Base-by-base conservation (phyloP, 805 yeast genomes). In the Maudiozyma turicensis region DNA sequence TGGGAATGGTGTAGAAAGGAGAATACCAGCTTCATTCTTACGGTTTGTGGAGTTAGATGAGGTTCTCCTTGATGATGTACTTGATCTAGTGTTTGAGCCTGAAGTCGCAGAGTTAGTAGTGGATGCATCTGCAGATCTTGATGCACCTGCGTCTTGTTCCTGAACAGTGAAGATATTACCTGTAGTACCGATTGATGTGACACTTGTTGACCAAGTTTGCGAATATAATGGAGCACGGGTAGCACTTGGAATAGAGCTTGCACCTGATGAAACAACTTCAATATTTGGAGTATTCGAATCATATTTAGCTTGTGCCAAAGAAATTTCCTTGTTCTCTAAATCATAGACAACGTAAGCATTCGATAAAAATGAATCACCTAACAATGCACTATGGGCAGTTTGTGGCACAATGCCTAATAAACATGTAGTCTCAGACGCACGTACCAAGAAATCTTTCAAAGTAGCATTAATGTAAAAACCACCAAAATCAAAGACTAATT, bases 321-420 rank as follows among this genome's bases (percentile, higher is more conserved):
- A 77, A 40, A 84, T 69, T 57, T 77, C 71, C 40, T 64, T 65
- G 58, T 75, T 75, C 34, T 80, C 86, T 47, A 81, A 65, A 60
- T 84, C 84, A 62, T 76, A 81, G n/a, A 81, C 86, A 26, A 80
- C 72, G 61, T 82, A 84, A 1, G 82, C 81, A 50, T 76, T 72
- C 46, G 80, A 68, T 52, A 81, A 66, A 55, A 80, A 72, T 51
- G 73, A 71, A 59, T 79, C 84, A 44, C 86, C 86, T 40, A 81
- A 64, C 43, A 78, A 67, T 8, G 72, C 59, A 5, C 46, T 42
- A 28, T 48, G 48, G 7, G 60, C 52, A 34, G 65, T 53, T 37
- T 52, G 53, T 11, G 60, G 63, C 8, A 58, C 29, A 2, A 77
- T 51, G 8, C 76, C 78, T 34, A 78, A 54, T 5, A 70, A 72